Conservation (phyloP, 768 basidiomycete genomes). For the Tylopilus rubrobrunneus region DNA sequence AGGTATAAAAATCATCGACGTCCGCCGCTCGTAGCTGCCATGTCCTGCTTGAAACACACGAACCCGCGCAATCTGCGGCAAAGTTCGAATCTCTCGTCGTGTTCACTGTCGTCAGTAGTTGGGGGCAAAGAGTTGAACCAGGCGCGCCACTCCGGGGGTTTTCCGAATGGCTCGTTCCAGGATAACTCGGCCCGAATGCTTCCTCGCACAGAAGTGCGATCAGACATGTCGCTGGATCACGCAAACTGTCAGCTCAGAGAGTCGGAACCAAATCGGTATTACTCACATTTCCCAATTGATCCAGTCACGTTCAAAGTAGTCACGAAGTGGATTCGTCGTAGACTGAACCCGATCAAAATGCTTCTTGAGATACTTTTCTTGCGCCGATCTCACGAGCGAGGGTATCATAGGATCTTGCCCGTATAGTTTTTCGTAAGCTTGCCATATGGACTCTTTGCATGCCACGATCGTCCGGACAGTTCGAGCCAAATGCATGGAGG, state of each 20-base stretch:
- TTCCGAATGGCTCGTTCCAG: conserved; percentile 51
- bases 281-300: conserved; percentile 66
- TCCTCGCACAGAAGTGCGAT: conserved; percentile 60
- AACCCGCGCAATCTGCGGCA: conserved; percentile 47
- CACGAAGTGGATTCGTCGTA: conserved; percentile 39
- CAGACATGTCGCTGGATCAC: conserved; percentile 63
- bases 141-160: conserved; percentile 47
- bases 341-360: conserved; percentile 18
- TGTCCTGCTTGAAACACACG: conserved; percentile 43
- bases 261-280: neutral
- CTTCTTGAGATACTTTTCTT: conserved; percentile 25
- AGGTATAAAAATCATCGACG: conserved; percentile 11
- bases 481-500: conserved; percentile 64
- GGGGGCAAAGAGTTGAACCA: conserved; percentile 42
- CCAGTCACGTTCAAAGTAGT: conserved; percentile 67
- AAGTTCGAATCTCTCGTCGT: conserved; percentile 31
- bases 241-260: conserved; percentile 6
- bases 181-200: conserved; percentile 41
- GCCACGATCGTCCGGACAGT: conserved; percentile 51
- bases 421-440: conserved; percentile 51
- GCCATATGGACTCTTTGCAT: conserved; percentile 71
- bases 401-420: conserved; percentile 38
- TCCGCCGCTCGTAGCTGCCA: conserved; percentile 3
- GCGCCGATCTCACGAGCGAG: conserved; percentile 35
- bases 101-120: conserved; percentile 7